Conservation (phyloP, 2,329 filamentous ascomycete species). For the Lecanicillium sp. region DNA sequence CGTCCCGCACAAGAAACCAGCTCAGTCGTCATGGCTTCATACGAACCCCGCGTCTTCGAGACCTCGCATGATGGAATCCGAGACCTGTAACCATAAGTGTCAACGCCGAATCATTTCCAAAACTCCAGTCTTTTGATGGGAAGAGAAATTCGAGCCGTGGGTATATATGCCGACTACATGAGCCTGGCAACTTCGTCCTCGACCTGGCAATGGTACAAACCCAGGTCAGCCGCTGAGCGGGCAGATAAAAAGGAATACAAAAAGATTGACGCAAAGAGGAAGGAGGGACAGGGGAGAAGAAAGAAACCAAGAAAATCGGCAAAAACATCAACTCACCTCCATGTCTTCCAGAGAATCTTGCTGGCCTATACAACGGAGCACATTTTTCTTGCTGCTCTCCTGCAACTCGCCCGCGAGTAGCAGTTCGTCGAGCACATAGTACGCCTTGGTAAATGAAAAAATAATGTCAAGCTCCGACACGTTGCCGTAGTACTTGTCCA, state of each 20-base stretch:
- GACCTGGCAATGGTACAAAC: conserved; percentile 60
- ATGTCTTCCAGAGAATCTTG: conserved; percentile 98
- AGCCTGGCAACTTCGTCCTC: conserved; percentile 88
- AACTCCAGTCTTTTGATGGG: conserved; percentile 11
- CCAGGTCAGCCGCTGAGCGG: conserved; percentile 11
- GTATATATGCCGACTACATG: conserved; percentile 52
- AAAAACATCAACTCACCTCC: conserved; percentile 67
- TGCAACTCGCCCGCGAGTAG: conserved; percentile 94
- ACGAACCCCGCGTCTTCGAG: conserved; percentile 37
- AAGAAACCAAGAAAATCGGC: conserved; percentile 1
- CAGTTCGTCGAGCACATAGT: conserved; percentile 97
- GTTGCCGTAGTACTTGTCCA: conserved; percentile 99
- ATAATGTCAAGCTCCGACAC: conserved; percentile 99
- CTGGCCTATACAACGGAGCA: conserved; percentile 89
- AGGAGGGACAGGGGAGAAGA: background rate
- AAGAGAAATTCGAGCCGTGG: conserved; percentile 10
- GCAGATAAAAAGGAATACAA: background rate
- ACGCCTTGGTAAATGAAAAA: conserved; percentile 99
- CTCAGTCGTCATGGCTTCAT: conserved; percentile 21
- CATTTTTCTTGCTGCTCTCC: conserved; percentile 99
- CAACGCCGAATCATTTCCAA: conserved; percentile 11
- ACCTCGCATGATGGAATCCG: conserved; percentile 30
- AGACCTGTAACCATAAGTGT: conserved; percentile 23
- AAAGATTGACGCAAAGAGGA: background rate
- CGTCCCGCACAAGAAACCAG: background rate